Conservation (phyloP, 1,139 yeast genomes). For the Williopsis jadinii region DNA sequence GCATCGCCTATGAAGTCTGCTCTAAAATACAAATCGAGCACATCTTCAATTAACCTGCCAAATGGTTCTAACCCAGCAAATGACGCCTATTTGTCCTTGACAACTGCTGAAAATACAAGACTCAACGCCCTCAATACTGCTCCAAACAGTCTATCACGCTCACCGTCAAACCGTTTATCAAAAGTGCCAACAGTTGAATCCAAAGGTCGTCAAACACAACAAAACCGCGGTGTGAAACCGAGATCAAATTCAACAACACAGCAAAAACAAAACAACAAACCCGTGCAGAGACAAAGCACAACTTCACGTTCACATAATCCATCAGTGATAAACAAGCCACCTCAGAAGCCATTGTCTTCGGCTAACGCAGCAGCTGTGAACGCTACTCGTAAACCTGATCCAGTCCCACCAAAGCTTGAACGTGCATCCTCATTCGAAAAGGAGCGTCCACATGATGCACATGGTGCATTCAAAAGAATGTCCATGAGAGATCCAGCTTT, state of each 20-base stretch:
- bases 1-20: conserved; percentile 55
- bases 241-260: conserved; percentile 3
- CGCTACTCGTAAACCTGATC: conserved; percentile 26
- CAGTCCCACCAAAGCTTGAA: conserved; percentile 31
- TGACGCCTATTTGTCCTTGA: conserved; percentile 56
- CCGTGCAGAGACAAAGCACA: conserved; percentile 7
- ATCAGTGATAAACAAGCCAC: conserved; percentile 34
- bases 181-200: conserved; percentile 2
- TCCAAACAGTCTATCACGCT: conserved; percentile 5
- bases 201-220: neutral
- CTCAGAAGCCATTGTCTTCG: conserved; percentile 10
- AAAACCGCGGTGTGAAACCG: neutral
- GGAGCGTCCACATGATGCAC: conserved; percentile 24
- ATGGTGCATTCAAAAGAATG: conserved; percentile 30
- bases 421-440: conserved; percentile 54
- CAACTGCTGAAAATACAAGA: conserved; percentile 75
- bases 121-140: conserved; percentile 49
- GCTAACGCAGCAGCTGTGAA: conserved; percentile 46
- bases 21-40: conserved; percentile 42
- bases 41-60: conserved; percentile 29
- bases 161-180: conserved; percentile 6
- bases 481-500: conserved; percentile 28
- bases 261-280: neutral
- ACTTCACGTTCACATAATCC: neutral
- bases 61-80: conserved; percentile 41